Evolutionary conservation across 2,329 filamentous ascomycete species (phyloP), one percentile per base, ranked within the genome.

Genomic region (Hypocrella siamensis): DNA sequence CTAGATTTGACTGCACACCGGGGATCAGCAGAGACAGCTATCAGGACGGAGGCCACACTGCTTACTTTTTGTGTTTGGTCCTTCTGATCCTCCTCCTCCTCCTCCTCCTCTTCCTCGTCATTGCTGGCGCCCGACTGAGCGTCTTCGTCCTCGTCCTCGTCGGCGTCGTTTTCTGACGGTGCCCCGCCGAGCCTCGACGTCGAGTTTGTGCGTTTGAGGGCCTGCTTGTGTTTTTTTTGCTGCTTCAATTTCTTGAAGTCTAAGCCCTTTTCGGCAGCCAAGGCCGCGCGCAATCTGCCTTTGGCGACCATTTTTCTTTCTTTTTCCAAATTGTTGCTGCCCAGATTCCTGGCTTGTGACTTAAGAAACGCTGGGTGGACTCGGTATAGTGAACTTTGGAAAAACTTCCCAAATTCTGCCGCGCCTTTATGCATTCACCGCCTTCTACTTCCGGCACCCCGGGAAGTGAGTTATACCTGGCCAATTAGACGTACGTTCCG

Each of bases 211-310:
- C 51, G 49, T 41, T 58, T 57, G 11, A 59, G 46, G 30, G 55
- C 52, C 16, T 51, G 51, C 49, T 65, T 67, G 41, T 56, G 48
- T 41, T 58, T 57, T 42, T 64, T 64, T 46, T 60, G 54, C 35
- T 65, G 55, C 43, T 64, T 67, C 26, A 63, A 42, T 42, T 68
- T 67, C 40, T 63, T 55, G 30, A 64, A 65, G 37, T 73, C 67
- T 11, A 53, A 48, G 28, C 65, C 62, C 47, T 72, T 70, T 31
- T 74, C 63, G 26, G 63, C 63, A 29, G 59, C 60, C 12, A 74
- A 52, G 8, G 68, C 68, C 48, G 64, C 51, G 49, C 64, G 67
- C 33, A 73, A 53, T 41, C 63, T 67, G 46, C 59, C 58, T 47
- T 57, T 61, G 17, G 49, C 53, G 31, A 57, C 58, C 58, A 61